Evolutionary conservation across 2,329 filamentous ascomycete genomes (phyloP).

Genomic region (Chrysoporthe cubensis): DNA sequence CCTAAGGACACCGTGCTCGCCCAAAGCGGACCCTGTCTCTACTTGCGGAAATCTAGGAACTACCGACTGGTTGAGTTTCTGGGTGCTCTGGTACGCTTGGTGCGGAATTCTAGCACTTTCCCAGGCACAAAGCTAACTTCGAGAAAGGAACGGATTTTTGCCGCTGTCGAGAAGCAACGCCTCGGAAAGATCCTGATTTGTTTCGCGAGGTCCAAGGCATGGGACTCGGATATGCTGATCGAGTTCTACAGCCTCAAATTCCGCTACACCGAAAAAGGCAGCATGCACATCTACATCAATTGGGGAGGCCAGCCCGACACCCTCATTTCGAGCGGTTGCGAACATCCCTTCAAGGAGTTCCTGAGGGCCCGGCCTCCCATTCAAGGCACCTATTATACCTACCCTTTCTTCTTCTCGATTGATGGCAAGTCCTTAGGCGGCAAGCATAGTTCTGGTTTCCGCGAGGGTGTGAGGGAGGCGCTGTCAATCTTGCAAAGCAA

Average conservation of each 20-base stretch:
- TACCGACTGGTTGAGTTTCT: slow-evolving; percentile 11
- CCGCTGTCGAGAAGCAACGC: slow-evolving; percentile 10
- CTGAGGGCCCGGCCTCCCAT: slow-evolving; percentile 12
- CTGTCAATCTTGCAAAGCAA: background rate
- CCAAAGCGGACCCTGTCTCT: background rate
- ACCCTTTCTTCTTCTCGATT: slow-evolving; percentile 9
- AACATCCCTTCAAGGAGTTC: slow-evolving; percentile 8
- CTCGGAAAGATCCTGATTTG: slow-evolving; percentile 19
- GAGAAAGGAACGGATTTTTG: slow-evolving; percentile 8
- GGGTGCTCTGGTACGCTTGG: slow-evolving; percentile 12
- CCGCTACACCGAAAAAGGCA: slow-evolving; percentile 10
- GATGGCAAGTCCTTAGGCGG: background rate
- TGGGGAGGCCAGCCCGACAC: slow-evolving; percentile 1
- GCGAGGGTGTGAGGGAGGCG: slow-evolving; percentile 3
- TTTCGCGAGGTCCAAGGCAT: slow-evolving; percentile 15
- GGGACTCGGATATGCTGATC: slow-evolving; percentile 8
- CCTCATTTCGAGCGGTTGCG: background rate
- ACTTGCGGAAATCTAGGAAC: slow-evolving; percentile 8
- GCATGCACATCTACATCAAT: slow-evolving; percentile 9
- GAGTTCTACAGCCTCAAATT: slow-evolving; percentile 25
- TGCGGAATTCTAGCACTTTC: background rate
- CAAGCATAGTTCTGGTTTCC: background rate
- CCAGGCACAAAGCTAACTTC: background rate
- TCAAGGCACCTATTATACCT: slow-evolving; percentile 14
- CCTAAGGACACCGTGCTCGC: background rate